Evolutionary conservation across 2,329 filamentous ascomycete species (phyloP), one percentile per base, ranked within the genome.

Genomic region (Lachnellula willkommii): DNA sequence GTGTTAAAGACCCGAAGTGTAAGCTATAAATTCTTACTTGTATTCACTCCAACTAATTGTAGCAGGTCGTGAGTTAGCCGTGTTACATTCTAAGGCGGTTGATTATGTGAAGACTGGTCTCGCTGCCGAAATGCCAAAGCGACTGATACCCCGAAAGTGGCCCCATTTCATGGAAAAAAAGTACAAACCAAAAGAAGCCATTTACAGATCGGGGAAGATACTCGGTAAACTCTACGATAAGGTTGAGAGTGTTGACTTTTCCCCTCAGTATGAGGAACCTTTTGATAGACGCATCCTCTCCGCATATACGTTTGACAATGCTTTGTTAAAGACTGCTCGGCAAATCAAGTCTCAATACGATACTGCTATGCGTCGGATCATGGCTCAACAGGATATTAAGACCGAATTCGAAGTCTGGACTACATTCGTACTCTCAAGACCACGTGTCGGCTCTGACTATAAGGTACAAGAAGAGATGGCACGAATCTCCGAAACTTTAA

Each of bases 331-430:
- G 4, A 76, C 77, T 48, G 89, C 87, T 0, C 75, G 77, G 5
- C 74, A 79, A 9, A 74, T 96, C 65, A 99, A 99, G 71, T 68
- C 66, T 0, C 76, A 86, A 32, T 96, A 97, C 62, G 94, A 99
- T 66, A 79, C 80, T 15, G 80, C 84, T 0, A 79, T 97, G 65
- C 82, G 81, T 12, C 82, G 91, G 0, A 78, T 96, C 54, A 92
- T 97, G 84, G 87, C 84, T 1, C 92, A 96, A 65, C 84, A 91
- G 63, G 87, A 88, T 45, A 88, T 97, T 54, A 73, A 76, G 17
- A 95, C 89, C 0, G 94, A 99, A 66, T 96, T 96, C 62, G 94
- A 99, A 71, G 81, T 95, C 11, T 96, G 87, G 84, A 87, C 90
- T 0, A 86, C 89, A 0, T 97, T 96, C 70, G 83, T 92, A 2